Base-by-base conservation (phyloP, 2,329 filamentous ascomycete species). In the Stagonosporopsis tanaceti region DNA sequence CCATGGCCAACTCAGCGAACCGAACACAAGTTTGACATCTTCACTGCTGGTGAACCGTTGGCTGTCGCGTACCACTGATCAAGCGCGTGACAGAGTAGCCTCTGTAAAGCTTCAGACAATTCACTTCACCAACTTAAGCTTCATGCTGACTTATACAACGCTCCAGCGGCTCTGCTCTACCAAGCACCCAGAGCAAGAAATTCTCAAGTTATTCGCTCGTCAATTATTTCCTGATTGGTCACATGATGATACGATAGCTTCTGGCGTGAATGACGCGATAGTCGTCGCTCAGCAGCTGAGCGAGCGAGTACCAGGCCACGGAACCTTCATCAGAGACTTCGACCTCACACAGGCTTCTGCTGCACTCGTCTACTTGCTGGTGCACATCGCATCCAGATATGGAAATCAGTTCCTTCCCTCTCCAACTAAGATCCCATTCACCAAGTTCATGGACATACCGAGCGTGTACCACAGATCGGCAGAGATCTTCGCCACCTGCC, bases 401-500 rank as follows among this genome's bases (percentile, higher is more conserved):
- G 37, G 37, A 4, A 44, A 46, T 7, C 32, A 24, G 1, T 15
- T 22, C 2, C 56, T 69, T 17, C 66, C 67, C 2, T 30, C 41
- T 6, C 65, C 62, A 14, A 40, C 39, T 6, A 47, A 44, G 2
- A 67, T 67, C 27, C 50, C 50, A 1, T 68, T 69, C 22, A 8
- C 25, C 7, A 37, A 38, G 0, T 60, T 60, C 6, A 64, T 69
- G 64, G 35, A 60, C 9, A 52, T 69, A 32, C 67, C 65, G 2
- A 46, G 35, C 11, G 28, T 63, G 1, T 65, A 61, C 14, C 41
- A 15, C 8, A 42, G 40, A 17, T 41, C 35, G 1, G 35, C 50
- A 9, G 53, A 50, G 17, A 27, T 44, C 0, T 70, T 70, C 14
- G 44, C 40, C 8, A 59, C 28, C 11, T 65, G 62, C 14, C 65